Evolutionary conservation across 352 stramenopile species (phyloP), one percentile per base, ranked within the genome.

Genomic region (Phytophthora melonis): DNA sequence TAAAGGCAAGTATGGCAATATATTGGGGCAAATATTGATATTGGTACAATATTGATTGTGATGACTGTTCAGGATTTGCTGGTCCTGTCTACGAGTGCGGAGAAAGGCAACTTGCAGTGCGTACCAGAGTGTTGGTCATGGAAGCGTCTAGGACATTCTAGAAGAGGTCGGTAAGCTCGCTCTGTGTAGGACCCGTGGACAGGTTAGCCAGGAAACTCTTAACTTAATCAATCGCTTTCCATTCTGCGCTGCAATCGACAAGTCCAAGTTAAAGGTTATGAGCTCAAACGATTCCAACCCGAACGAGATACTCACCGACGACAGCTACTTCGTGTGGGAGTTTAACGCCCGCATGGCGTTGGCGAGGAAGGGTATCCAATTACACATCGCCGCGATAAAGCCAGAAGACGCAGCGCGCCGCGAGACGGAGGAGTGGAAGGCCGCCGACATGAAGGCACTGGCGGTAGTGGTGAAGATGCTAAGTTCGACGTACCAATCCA

Each of bases 321-420:
- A 47, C 25, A 70, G 58, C 23, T 61, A 70, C 39, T 60, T 70
- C 23, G 21, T 68, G 32, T 68, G 52, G 36, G 63, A 77, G 11
- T 72, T 65, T 19, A 73, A 73, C 13, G 63, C 70, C 14, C 50
- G 70, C 21, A 74, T 74, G 65, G 43, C 55, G 14, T 49, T 77
- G 18, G 55, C 56, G 1, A 27, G 58, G 3, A 77, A 77, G 50
- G 63, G 62, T 5, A 41, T 77, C 54, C 13, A 50, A 77, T 9
- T 41, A 74, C 36, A 45, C 36, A 45, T 45, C 41, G 16, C 70
- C 25, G 19, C 6, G 1, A 14, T 61, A 7, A 76, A 72, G 55
- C 5, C 41, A 49, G 63, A 70, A 39, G 19, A 58, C 9, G 23
- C 43, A 16, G 21, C 75, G 34, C 14, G 7, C 7, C 56, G 23